Evolutionary conservation across 2,329 filamentous ascomycete genomes (phyloP), one percentile per base, ranked within the genome.

Genomic region (Ceratocystiopsis sp.): DNA sequence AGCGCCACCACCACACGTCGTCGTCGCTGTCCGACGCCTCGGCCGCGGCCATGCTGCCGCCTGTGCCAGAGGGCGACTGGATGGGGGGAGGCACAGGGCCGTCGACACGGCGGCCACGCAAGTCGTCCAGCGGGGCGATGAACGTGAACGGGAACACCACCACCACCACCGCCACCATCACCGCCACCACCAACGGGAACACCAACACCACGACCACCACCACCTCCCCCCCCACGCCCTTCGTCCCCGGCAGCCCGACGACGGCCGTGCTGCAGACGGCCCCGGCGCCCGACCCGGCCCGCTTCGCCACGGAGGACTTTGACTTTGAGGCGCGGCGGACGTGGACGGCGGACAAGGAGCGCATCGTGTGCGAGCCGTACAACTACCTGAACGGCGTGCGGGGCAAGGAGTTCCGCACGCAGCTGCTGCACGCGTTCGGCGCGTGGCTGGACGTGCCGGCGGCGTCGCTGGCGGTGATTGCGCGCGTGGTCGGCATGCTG

Each of bases 331-430:
- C 62, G 3, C 61, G 60, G 49, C 64, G 63, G 46, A 66, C 69
- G 16, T 91, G 84, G 84, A 76, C 73, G 8, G 60, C 67, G 2
- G 73, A 81, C 53, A 89, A 91, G 64, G 83, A 91, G 58, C 75
- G 74, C 57, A 78, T 89, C 47, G 65, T 93, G 42, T 66, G 78
- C 40, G 84, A 78, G 0, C 85, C 85, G 1, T 93, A 77, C 54
- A 79, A 89, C 55, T 93, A 93, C 59, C 69, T 91, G 48, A 72
- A 78, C 53, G 72, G 73, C 38, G 79, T 86, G 49, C 83, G 84
- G 0, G 85, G 85, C 50, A 91, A 93, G 61, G 83, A 91, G 59
- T 82, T 93, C 55, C 77, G 86, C 50, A 72, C 78, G 38, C 79
- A 84, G 61, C 68, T 89, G 53, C 85, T 93, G 54, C 72, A 69